A percentile compares a stretch with the other conserved stretches of the same genome.
Evolutionary conservation across 2,329 filamentous ascomycete species (phyloP).

Genomic region (Dichotomopilus funicola): DNA sequence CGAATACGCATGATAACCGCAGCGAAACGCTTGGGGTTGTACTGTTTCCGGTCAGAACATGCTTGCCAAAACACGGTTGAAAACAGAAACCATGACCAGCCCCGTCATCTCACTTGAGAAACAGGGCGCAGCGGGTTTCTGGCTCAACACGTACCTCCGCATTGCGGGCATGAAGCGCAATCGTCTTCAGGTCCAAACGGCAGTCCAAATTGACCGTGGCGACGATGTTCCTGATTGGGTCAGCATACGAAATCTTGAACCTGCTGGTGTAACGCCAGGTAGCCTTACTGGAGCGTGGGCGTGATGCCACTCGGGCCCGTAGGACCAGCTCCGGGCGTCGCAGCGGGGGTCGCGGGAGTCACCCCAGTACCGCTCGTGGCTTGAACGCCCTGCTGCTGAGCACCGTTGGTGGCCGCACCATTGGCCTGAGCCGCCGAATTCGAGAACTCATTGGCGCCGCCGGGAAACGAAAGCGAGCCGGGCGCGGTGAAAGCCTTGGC

Average conservation of each 20-base stretch:
- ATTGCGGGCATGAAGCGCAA: slow-evolving; percentile 94
- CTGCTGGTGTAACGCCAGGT: slow-evolving; percentile 31
- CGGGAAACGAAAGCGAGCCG: slow-evolving; percentile 86
- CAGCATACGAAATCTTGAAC: slow-evolving; percentile 43
- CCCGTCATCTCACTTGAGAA: not conserved
- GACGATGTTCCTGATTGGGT: slow-evolving; percentile 77
- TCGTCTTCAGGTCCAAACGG: slow-evolving; percentile 96
- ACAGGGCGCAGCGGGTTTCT: not conserved
- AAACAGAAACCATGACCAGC: slow-evolving; percentile 12
- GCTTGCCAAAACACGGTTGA: slow-evolving; percentile 16
- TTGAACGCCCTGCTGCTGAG: slow-evolving; percentile 51
- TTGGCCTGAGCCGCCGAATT: slow-evolving; percentile 59
- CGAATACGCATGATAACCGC: slow-evolving; percentile 99
- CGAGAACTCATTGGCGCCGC: slow-evolving; percentile 74
- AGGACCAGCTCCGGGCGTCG: slow-evolving; percentile 76
- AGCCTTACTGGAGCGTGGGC: slow-evolving; percentile 93
- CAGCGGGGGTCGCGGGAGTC: slow-evolving; percentile 83
- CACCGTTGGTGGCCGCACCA: slow-evolving; percentile 39
- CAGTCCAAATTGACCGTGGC: slow-evolving; percentile 98
- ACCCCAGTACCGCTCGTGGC: slow-evolving; percentile 67
- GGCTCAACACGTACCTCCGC: slow-evolving; percentile 52
- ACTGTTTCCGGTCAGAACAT: slow-evolving; percentile 29
- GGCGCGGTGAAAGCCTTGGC: slow-evolving; percentile 93
- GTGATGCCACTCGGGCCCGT: slow-evolving; percentile 77
- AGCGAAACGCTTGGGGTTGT: slow-evolving; percentile 72